These are phyloP conservation scores for Arthrobotrys sinensis DNA, from an alignment of 2,329 filamentous ascomycete species.

Conservation along the genomic window DNA sequence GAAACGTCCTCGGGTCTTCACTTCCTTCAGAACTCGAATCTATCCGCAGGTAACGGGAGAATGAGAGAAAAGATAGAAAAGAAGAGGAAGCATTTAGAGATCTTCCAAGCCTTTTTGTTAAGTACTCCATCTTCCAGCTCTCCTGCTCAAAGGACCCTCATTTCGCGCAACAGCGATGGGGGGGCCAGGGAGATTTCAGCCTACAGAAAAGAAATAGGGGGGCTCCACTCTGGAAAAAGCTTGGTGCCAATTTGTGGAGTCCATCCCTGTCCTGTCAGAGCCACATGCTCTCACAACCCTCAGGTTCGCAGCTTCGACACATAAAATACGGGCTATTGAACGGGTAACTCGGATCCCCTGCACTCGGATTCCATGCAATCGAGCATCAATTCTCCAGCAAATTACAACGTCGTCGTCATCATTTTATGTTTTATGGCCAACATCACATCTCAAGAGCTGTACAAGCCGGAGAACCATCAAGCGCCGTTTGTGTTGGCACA, in stretches of 20 bases:
- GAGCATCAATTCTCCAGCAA: slow-evolving; percentile 28
- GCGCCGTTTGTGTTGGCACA: slow-evolving; percentile 16
- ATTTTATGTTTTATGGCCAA: neutral
- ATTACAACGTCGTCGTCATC: slow-evolving; percentile 37
- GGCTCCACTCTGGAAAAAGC: slow-evolving; percentile 43
- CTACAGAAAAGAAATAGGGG: slow-evolving; percentile 54
- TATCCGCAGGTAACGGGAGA: slow-evolving; percentile 53
- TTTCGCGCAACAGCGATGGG: slow-evolving; percentile 36
- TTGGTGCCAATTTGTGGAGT: slow-evolving; percentile 47
- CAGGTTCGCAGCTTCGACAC: slow-evolving; percentile 13
- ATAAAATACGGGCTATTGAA: slow-evolving; percentile 13
- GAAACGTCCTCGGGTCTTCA: slow-evolving; percentile 34
- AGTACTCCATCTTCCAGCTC: slow-evolving; percentile 39
- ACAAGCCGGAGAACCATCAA: slow-evolving; percentile 8
- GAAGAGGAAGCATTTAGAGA: slow-evolving; percentile 49
- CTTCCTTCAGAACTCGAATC: slow-evolving; percentile 55
- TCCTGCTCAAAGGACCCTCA: slow-evolving; percentile 38
- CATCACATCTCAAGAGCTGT: neutral
- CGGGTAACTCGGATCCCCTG: slow-evolving; percentile 49
- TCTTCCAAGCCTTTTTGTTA: slow-evolving; percentile 60
- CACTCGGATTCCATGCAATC: slow-evolving; percentile 18
- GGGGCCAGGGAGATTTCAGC: slow-evolving; percentile 54
- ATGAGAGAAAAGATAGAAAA: slow-evolving; percentile 33
- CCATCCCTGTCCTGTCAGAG: slow-evolving; percentile 39
- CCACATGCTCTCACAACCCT: slow-evolving; percentile 43